Evolutionary conservation across 2,329 filamentous ascomycete species (phyloP).

Genomic region (Aureobasidium sp.): DNA sequence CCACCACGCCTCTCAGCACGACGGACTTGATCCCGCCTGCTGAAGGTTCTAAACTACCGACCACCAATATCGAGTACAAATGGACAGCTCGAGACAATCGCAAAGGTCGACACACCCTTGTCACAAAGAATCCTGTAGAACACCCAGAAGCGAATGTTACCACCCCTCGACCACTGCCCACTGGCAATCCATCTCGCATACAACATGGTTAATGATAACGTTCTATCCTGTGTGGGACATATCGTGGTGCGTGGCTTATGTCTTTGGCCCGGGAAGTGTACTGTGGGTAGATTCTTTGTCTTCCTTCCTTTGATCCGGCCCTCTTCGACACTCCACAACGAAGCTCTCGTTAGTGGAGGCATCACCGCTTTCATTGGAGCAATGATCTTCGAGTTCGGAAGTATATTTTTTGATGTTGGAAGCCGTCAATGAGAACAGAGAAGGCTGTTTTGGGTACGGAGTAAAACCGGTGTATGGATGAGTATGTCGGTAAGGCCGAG

Average conservation of each 20-base stretch:
- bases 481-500: conserved; percentile 7
- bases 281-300: conserved; percentile 48
- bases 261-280: conserved; percentile 44
- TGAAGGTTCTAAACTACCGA: not conserved
- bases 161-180: conserved; percentile 29
- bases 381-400: conserved; percentile 57
- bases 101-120: conserved; percentile 33
- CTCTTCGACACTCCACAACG: conserved; percentile 44
- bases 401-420: conserved; percentile 55
- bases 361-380: conserved; percentile 59
- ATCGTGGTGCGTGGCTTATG: conserved; percentile 45
- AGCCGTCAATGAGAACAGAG: conserved; percentile 57
- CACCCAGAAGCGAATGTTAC: conserved; percentile 19
- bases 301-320: conserved; percentile 51
- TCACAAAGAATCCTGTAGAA: conserved; percentile 22
- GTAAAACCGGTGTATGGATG: conserved; percentile 37
- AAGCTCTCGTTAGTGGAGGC: conserved; percentile 47
- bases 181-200: conserved; percentile 24
- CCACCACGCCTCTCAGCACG: not conserved
- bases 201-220: conserved; percentile 41
- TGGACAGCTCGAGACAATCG: conserved; percentile 38
- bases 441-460: conserved; percentile 62
- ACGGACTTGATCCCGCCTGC: not conserved
- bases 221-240: conserved; percentile 48
- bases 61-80: conserved; percentile 22